Base-by-base conservation (phyloP, 1,284 basidiomycete species). In the Rhodotorula sp. region DNA sequence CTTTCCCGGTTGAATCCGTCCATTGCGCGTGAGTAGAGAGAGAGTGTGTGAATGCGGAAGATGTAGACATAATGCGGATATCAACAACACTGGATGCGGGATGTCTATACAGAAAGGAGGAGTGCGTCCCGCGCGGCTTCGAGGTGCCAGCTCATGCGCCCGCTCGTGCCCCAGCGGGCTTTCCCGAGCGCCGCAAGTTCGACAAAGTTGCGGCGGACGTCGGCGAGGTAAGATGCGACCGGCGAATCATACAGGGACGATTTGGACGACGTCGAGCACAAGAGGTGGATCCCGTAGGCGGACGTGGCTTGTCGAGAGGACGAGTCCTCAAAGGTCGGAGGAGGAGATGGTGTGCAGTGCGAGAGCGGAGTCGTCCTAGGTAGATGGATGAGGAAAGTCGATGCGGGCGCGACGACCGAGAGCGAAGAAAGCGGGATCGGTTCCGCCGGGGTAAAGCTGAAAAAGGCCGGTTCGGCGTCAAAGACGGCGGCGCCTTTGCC, bases 121-220 rank as follows among this genome's bases (percentile, higher is more conserved):
- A 67, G 60, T 0, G 66, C 52, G 47, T 57, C 47, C 8, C 47
- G 16, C 12, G 61, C 70, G 15, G 72, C 75, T 52, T 76, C 75
- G 43, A 76, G 28, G 28, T 74, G 75, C 75, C 72, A 76, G 2
- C 64, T 38, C 38, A 76, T 34, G 16, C 75, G 61, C 14, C 75
- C 75, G 19, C 66, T 67, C 52, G 63, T 64, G 0, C 64, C 60
- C 72, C 74, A 78, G 43, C 76, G 31, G 45, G 66, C 68, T 26
- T 66, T 60, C 0, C 67, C 74, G 21, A 78, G 61, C 34, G 71
- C 66, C 1, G 65, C 68, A 5, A 77, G 61, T 64, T 78, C 76
- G 23, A 64, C 62, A 48, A 68, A 77, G 60, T 69, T 77, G 58
- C 72, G 71, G 15, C 68, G 52, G 2, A 78, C 62, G 54, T 78